Base-by-base conservation (phyloP, 352 stramenopile species). In the Phytophthora capsici region DNA sequence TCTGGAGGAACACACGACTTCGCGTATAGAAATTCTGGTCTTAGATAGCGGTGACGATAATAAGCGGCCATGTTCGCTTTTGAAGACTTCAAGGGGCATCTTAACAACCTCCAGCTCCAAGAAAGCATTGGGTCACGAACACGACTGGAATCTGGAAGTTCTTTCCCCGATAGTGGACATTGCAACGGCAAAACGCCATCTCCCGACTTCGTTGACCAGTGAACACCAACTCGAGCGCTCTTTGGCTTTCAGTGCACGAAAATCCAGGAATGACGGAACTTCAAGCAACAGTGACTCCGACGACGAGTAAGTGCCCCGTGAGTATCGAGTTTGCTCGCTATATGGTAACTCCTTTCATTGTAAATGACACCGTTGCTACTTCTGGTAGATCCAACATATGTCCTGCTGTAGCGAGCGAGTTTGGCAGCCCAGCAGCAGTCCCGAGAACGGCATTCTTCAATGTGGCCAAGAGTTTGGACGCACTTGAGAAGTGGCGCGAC, bases 401-500 rank as follows among this genome's bases (percentile, higher is more conserved):
- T 32, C 49, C 54, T 38, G 36, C 45, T 1, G 52, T 51, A 6
- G 53, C 53, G 19, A 50, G 26, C 1, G 65, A 28, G 26, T 62
- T 58, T 13, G 49, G 44, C 10, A 65, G 56, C 2, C 62, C 58
- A 25, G 46, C 41, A 16, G 16, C n/a, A n/a, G 49, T 61, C 34
- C 71, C 63, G 10, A 71, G 73, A 57, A 63, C 60, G 52, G 32
- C 68, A 9, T 90, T 91, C 46, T 91, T 93, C 66, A 89, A 93
- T 62, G 81, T 93, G 14, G 73, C 71, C 0, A 75, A 87, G 55
- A 93, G 84, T 55, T 59, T 93, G 30, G 73, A 89, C 37, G 84
- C 82, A 16, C 90, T 93, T 58, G 79, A 89, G 50, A 78, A 80
- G 32, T 93, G 84, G 82, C 70, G 80, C n/a, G 82, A 93, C 46